Base-by-base conservation (phyloP, 148 eudicot species). In the Rhododendron williamsianum region DNA sequence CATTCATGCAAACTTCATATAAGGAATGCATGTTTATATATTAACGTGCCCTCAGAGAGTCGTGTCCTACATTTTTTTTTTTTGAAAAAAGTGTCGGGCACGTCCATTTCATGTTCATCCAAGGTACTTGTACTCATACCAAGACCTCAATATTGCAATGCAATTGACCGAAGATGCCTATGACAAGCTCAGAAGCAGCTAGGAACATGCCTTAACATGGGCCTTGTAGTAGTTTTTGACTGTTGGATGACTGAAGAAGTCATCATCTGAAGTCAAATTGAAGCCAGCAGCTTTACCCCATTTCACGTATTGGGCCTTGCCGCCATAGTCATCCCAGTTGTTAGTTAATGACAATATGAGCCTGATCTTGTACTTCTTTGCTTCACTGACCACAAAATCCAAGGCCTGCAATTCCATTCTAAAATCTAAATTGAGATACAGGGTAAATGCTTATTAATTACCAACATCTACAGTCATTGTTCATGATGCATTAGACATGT, bases 371-470 rank as follows among this genome's bases (percentile, higher is more conserved):
- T 90, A 89, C 90, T 91, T 96, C 86, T 90, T 92, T 77, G 99
- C 99, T 88, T 96, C 98, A 88, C 94, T 93, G 49, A 95, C 91
- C 11, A 95, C 97, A 88, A 96, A 96, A 92, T 95, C 99, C 89
- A 96, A 85, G 25, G 91, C 99, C 99, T 96, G 92, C 81, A 56
- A 71, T 43, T 56, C n/a, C 76, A 71, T 12, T 83, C 18, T 2
- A 11, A 25, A 85, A 63, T 33, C 85, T 18, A 60, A 48, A 21
- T 8, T 69, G 38, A 65, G 36, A 36, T 25, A 10, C 74, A 83
- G 36, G 85, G 51, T 25, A 80, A 80, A 12, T 49, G 82, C 60
- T 80, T 21, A 36, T 9, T 36, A 63, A n/a, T 21, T 81, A 27
- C 73, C 21, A 35, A 80, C 58, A 80, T 49, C 51, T 25, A 48